Percentiles rank a stretch among this genome's conserved stretches.
phyloP scores from a whole-genome alignment of 805 yeast genomes.

The Suhomyces sp. region DNA sequence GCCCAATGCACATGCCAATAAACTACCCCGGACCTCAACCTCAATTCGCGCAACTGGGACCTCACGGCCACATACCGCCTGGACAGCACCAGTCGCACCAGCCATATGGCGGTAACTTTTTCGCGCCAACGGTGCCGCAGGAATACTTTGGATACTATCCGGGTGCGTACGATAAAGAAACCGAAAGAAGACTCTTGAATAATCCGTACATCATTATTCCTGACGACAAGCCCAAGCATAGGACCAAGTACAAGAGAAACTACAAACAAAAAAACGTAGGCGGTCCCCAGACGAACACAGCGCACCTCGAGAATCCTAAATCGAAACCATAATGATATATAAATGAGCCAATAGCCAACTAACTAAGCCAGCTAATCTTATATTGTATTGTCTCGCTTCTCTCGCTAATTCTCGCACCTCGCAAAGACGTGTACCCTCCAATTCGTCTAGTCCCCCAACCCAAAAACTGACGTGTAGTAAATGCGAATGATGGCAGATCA shows the following conservation, averaged over 20 bases:
- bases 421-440: neutral
- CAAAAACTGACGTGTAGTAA: neutral
- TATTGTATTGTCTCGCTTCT: neutral
- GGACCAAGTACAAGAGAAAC: neutral
- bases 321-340: neutral
- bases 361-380: neutral
- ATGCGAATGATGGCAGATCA: neutral
- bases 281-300: neutral
- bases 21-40: neutral
- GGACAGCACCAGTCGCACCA: slow-evolving; percentile 2
- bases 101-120: neutral
- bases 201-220: slow-evolving; percentile 30
- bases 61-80: neutral
- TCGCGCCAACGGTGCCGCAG: slow-evolving; percentile 1
- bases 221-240: slow-evolving; percentile 12
- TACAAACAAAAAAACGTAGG: neutral
- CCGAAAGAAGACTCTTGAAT: slow-evolving; percentile 24
- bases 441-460: neutral
- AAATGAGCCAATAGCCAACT: neutral
- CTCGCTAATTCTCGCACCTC: neutral
- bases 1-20: slow-evolving; percentile 1
- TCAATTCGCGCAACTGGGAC: slow-evolving; percentile 1
- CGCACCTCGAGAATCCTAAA: neutral
- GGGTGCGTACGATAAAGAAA: slow-evolving; percentile 23
- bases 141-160: slow-evolving; percentile 4